These are phyloP conservation scores for Globisporangium acanthophoron DNA, from an alignment of 352 stramenopile species.

Conservation along the genomic window DNA sequence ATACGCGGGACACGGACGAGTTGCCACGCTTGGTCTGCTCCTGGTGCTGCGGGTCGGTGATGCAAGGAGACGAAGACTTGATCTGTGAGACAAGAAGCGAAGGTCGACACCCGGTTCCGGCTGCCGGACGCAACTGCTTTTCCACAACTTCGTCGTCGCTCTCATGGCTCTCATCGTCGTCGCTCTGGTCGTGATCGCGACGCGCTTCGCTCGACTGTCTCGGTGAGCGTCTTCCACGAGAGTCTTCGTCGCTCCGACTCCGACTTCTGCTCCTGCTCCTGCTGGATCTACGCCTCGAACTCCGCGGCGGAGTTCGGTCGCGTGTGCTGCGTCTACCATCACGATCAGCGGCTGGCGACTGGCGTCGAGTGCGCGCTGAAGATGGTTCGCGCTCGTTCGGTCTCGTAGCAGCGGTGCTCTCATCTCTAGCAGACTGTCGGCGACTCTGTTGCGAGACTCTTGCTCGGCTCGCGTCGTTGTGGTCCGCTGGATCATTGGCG, in stretches of 20 bases:
- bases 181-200: neutral
- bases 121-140: neutral
- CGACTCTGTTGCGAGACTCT: neutral
- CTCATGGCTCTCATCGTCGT: constrained; percentile 8
- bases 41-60: constrained; percentile 9
- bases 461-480: constrained; percentile 1
- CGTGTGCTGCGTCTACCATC: neutral
- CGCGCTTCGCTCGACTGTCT: neutral
- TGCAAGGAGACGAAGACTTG: constrained; percentile 32
- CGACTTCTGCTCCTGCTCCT: neutral
- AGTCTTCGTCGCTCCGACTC: neutral
- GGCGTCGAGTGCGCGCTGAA: neutral
- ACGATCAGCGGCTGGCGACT: neutral
- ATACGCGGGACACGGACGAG: constrained; percentile 12
- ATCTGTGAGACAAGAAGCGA: constrained; percentile 55
- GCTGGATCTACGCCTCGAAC: neutral
- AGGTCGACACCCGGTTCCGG: constrained; percentile 12
- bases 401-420: neutral
- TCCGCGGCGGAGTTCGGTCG: neutral
- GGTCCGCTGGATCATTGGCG: constrained; percentile 8
- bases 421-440: neutral
- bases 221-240: neutral
- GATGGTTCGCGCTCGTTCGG: neutral
- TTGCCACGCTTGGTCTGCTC: neutral
- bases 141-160: constrained; percentile 7